Evolutionary conservation across 768 basidiomycete species (phyloP).

Genomic region (Russula vinacea): DNA sequence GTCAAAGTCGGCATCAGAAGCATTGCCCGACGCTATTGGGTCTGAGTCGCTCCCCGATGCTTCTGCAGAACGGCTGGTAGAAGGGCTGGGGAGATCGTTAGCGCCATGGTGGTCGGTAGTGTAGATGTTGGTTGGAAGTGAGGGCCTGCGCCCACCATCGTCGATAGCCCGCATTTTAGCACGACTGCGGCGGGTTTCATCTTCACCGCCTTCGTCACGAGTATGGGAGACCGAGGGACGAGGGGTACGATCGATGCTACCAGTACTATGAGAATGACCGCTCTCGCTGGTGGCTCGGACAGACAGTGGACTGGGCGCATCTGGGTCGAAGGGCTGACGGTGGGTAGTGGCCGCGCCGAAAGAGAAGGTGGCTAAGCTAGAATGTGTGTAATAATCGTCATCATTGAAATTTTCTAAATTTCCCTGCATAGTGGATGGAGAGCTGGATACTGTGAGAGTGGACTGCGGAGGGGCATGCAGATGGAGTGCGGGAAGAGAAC

Average conservation of each 20-base stretch:
- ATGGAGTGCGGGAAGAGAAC: conserved; percentile 35
- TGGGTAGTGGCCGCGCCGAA: conserved; percentile 40
- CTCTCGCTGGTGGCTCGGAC: conserved; percentile 16
- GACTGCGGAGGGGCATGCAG: conserved; percentile 31
- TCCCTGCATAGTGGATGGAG: conserved; percentile 29
- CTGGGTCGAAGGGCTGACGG: conserved; percentile 33
- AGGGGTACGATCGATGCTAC: conserved; percentile 44
- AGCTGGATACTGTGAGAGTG: conserved; percentile 26
- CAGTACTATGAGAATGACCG: conserved; percentile 28
- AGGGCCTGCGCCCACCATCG: conserved; percentile 43
- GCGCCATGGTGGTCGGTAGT: conserved; percentile 18
- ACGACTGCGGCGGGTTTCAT: conserved; percentile 34
- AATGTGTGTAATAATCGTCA: conserved; percentile 36
- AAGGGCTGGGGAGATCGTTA: not conserved
- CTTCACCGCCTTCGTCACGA: conserved; percentile 39
- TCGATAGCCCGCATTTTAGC: conserved; percentile 46
- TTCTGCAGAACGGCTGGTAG: conserved; percentile 11
- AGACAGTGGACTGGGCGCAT: conserved; percentile 42
- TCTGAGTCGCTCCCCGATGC: conserved; percentile 22
- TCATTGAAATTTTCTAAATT: conserved; percentile 28
- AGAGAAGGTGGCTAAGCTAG: conserved; percentile 42
- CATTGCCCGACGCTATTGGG: conserved; percentile 3
- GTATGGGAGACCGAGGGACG: conserved; percentile 43
- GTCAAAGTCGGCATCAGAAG: conserved; percentile 23
- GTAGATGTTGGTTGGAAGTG: conserved; percentile 40